Evolutionary conservation across 2,329 filamentous ascomycete genomes (phyloP).

Genomic region (Scorias spongiosa): DNA sequence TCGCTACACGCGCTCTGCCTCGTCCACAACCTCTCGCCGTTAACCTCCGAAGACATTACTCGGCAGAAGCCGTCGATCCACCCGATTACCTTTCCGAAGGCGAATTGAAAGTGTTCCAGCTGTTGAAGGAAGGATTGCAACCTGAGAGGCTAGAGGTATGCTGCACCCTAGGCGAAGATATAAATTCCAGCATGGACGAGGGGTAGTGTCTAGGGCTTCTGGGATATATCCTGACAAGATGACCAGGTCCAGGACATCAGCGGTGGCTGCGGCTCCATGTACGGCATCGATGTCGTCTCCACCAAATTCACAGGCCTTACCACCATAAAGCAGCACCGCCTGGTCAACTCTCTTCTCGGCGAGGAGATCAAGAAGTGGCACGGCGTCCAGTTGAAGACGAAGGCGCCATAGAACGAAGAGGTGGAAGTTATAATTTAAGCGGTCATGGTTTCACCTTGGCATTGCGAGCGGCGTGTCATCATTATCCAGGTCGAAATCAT

Average conservation of each 20-base stretch:
- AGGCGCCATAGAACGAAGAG: slow-evolving; percentile 23
- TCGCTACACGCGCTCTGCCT: too few species aligned
- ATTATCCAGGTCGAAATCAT: too few species aligned
- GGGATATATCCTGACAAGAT: background rate
- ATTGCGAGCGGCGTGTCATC: too few species aligned
- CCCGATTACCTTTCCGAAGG: slow-evolving; percentile 32
- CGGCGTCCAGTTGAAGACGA: slow-evolving; percentile 65
- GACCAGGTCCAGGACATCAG: slow-evolving; percentile 59
- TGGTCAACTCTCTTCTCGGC: slow-evolving; percentile 60
- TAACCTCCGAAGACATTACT: slow-evolving; percentile 1
- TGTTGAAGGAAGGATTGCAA: slow-evolving; percentile 26
- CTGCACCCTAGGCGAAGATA: background rate
- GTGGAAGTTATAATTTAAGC: too few species aligned
- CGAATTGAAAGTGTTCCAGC: slow-evolving; percentile 33
- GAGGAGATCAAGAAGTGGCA: slow-evolving; percentile 72
- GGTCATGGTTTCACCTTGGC: too few species aligned
- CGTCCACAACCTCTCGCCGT: too few species aligned
- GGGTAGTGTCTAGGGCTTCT: background rate
- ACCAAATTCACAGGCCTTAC: slow-evolving; percentile 53
- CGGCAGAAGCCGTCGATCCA: slow-evolving; percentile 16
- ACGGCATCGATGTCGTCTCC: slow-evolving; percentile 64
- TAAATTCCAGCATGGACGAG: background rate
- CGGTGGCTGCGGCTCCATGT: slow-evolving; percentile 77
- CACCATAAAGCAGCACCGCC: slow-evolving; percentile 67
- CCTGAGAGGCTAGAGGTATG: slow-evolving; percentile 33